phyloP scores from a whole-genome alignment of 495 filamentous ascomycete genomes.

The Lophium mytilinum region DNA sequence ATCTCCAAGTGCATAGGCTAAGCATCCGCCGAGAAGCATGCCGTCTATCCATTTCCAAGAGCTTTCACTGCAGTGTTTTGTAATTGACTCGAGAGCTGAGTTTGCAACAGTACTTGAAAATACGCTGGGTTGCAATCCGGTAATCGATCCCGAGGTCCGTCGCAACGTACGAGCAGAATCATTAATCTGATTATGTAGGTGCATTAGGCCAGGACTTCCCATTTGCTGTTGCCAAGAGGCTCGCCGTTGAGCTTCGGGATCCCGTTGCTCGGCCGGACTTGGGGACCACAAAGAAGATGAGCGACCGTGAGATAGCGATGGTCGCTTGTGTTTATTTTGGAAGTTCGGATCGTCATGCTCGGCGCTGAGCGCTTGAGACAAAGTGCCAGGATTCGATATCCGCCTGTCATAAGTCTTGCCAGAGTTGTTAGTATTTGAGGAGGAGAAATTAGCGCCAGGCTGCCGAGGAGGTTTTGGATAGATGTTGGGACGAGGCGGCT shows the following conservation, averaged over 20 bases:
- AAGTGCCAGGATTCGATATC: background rate
- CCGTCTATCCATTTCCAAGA: constrained; percentile 93
- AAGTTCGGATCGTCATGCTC: background rate
- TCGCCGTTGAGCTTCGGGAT: constrained; percentile 4
- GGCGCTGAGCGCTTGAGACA: background rate
- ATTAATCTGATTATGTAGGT: constrained; percentile 1
- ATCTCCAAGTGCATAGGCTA: constrained; percentile 86
- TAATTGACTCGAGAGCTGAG: constrained; percentile 69
- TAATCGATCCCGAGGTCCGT: constrained; percentile 21
- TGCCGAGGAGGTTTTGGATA: constrained; percentile 57
- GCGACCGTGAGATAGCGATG: constrained; percentile 2
- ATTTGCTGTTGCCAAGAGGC: constrained; percentile 15
- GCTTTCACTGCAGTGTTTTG: constrained; percentile 74
- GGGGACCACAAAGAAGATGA: constrained; percentile 17
- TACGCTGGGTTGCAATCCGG: constrained; percentile 10
- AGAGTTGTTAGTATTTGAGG: constrained; percentile 16
- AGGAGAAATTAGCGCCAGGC: constrained; percentile 25
- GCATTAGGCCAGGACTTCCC: background rate
- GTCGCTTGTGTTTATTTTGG: constrained; percentile 1
- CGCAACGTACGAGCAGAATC: constrained; percentile 20
- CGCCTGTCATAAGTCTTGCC: background rate
- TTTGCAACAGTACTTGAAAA: constrained; percentile 44
- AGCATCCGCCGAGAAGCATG: constrained; percentile 84
- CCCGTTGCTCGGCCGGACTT: background rate
- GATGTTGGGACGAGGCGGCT: constrained; percentile 45